phyloP scores from a whole-genome alignment of 305 asterid species.

The Plantago coronopus region DNA sequence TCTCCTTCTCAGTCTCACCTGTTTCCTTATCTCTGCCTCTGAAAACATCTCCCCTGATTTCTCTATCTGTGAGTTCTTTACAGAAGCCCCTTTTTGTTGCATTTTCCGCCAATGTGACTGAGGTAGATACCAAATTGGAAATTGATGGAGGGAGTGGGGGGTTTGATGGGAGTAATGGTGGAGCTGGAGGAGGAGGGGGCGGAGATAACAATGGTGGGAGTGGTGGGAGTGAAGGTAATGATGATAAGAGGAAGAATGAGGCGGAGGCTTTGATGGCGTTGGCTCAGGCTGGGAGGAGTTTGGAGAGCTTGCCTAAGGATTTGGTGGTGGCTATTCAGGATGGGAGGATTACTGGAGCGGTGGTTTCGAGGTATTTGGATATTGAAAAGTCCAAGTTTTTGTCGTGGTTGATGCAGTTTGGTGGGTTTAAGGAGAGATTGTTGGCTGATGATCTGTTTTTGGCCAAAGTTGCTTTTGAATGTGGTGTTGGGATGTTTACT shows the following conservation, averaged over 20 bases:
- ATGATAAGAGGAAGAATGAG: conserved; percentile 42
- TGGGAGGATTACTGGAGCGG: conserved; percentile 69
- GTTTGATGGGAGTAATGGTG: conserved; percentile 27
- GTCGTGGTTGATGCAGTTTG: conserved; percentile 72
- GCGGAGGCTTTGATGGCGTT: conserved; percentile 70
- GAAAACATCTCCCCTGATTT: conserved; percentile 18
- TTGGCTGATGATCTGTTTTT: conserved; percentile 94
- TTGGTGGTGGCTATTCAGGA: conserved; percentile 67
- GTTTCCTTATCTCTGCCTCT: conserved; percentile 21
- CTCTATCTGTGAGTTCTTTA: conserved; percentile 20
- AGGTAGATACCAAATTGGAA: conserved; percentile 27
- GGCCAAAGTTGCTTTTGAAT: conserved; percentile 76
- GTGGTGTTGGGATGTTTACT: conserved; percentile 92
- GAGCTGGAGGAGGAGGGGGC: conserved; percentile 31
- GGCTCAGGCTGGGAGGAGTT: conserved; percentile 69
- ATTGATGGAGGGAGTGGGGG: conserved; percentile 34
- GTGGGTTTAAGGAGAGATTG: conserved; percentile 88
- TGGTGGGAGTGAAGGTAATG: conserved; percentile 33
- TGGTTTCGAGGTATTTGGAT: conserved; percentile 54
- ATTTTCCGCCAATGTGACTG: conserved; percentile 29
- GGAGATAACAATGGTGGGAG: conserved; percentile 30
- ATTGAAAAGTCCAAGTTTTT: conserved; percentile 62
- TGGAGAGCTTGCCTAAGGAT: conserved; percentile 82
- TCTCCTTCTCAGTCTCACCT: too few species aligned
- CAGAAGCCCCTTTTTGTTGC: conserved; percentile 21